Evolutionary conservation across 495 filamentous ascomycete genomes (phyloP).

Genomic region (Trichoderma orchidacearum): DNA sequence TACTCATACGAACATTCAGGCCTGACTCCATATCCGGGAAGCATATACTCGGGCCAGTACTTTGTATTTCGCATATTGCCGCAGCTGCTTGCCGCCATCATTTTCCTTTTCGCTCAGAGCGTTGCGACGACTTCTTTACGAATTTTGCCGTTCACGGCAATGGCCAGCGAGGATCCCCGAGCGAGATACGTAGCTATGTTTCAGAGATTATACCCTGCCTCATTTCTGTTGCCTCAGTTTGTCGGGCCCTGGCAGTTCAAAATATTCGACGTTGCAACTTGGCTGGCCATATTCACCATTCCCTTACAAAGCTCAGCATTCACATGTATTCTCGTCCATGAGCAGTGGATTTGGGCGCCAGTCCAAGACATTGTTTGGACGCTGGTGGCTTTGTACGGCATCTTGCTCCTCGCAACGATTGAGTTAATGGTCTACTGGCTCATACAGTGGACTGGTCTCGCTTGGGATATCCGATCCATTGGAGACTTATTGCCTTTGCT

Average conservation of each 20-base stretch:
- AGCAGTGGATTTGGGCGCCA: conserved; percentile 63
- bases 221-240: conserved; percentile 33
- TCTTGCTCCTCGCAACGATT: conserved; percentile 44
- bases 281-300: conserved; percentile 32
- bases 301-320: conserved; percentile 33
- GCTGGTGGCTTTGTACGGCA: conserved; percentile 56
- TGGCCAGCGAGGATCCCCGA: conserved; percentile 44
- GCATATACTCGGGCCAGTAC: conserved; percentile 55
- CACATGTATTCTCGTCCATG: conserved; percentile 26
- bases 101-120: conserved; percentile 63
- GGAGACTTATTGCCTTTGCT: conserved; percentile 66
- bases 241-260: conserved; percentile 29
- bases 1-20: conserved; percentile 53
- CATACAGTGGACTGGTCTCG: conserved; percentile 51
- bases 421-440: conserved; percentile 35
- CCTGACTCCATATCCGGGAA: conserved; percentile 46
- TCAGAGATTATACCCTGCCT: conserved; percentile 35
- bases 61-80: conserved; percentile 79
- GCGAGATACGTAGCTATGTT: conserved; percentile 38
- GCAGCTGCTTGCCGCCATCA: conserved; percentile 55
- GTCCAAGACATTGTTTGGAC: conserved; percentile 69
- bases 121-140: conserved; percentile 65
- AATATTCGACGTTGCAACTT: conserved; percentile 27
- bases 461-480: conserved; percentile 73
- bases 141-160: conserved; percentile 58